These are phyloP conservation scores for Aspergillus quadrilineatus DNA, from an alignment of 2,329 filamentous ascomycete species.

Conservation along the genomic window DNA sequence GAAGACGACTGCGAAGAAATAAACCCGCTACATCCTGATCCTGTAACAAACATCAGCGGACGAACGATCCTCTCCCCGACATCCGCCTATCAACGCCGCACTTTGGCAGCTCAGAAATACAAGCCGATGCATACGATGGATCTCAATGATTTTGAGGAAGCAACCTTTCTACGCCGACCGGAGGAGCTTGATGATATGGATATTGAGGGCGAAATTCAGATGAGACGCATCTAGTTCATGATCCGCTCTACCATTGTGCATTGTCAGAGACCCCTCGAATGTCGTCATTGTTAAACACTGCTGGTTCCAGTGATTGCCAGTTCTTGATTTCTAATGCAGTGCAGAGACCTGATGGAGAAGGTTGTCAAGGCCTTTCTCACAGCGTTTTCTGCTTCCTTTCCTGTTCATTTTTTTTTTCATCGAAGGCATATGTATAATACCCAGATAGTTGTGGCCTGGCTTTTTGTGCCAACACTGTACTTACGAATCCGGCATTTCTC, in stretches of 20 bases:
- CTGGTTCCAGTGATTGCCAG: constrained; percentile 7
- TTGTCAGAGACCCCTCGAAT: neutral
- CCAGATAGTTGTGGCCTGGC: neutral
- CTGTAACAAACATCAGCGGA: constrained; percentile 6
- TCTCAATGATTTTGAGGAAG: constrained; percentile 47
- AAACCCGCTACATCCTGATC: neutral
- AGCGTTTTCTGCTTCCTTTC: neutral
- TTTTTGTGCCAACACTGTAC: neutral
- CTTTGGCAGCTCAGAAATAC: constrained; percentile 17
- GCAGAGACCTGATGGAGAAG: neutral
- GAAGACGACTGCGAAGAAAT: constrained; percentile 13
- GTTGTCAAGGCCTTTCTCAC: neutral
- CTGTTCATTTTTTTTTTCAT: neutral
- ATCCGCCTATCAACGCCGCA: constrained; percentile 29
- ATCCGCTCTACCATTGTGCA: neutral
- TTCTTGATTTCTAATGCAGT: neutral
- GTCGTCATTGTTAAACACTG: neutral
- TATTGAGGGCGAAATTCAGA: constrained; percentile 25
- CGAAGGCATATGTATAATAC: constrained; percentile 6
- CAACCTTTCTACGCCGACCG: constrained; percentile 43
- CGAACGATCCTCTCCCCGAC: constrained; percentile 37
- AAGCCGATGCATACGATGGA: constrained; percentile 26
- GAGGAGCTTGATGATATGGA: constrained; percentile 39
- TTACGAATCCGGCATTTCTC: neutral
- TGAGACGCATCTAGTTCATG: constrained; percentile 33